These are phyloP conservation scores for Westerdykella aurantiaca DNA, from an alignment of 2,329 filamentous ascomycete genomes.

Conservation along the genomic window DNA sequence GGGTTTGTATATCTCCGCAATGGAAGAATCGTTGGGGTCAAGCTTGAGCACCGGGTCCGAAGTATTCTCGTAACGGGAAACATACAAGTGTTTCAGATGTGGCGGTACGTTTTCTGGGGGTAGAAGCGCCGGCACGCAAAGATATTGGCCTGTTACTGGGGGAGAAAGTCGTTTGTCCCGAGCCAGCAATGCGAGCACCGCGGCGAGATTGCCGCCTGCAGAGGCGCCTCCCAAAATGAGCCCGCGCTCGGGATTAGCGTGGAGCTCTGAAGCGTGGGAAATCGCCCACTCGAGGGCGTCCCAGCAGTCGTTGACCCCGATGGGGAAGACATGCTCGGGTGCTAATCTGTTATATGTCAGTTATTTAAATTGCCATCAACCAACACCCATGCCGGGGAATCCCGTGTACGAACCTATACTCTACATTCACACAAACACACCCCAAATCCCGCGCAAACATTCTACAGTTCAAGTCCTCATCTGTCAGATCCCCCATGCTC, in stretches of 20 bases:
- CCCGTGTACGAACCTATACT: constrained; percentile 39
- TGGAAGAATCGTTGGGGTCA: too few relatives aligned
- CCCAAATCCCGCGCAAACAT: constrained; percentile 34
- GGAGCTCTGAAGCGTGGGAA: constrained; percentile 23
- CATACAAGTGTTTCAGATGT: too few relatives aligned
- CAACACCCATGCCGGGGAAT: not conserved
- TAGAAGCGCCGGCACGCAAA: too few relatives aligned
- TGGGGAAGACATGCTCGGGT: constrained; percentile 46
- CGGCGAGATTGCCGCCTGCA: constrained; percentile 48
- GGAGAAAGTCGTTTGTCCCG: too few relatives aligned
- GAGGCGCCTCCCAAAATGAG: constrained; percentile 49
- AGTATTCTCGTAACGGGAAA: too few relatives aligned
- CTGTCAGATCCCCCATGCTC: constrained; percentile 40
- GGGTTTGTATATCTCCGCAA: too few relatives aligned
- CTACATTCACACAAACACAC: constrained; percentile 45
- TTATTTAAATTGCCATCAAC: not conserved
- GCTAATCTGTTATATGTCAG: constrained; percentile 35
- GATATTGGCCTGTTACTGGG: too few relatives aligned
- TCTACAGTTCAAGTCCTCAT: constrained; percentile 41
- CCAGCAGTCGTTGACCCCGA: constrained; percentile 32
- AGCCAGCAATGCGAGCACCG: too few relatives aligned
- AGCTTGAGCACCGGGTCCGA: too few relatives aligned
- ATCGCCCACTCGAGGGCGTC: constrained; percentile 43
- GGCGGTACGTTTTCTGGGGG: too few relatives aligned
- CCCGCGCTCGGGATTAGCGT: constrained; percentile 40